Percentiles rank a stretch among this genome's conserved stretches.
These are phyloP conservation scores for Pythium biforme DNA, from an alignment of 352 stramenopile genomes.

Conservation along the genomic window DNA sequence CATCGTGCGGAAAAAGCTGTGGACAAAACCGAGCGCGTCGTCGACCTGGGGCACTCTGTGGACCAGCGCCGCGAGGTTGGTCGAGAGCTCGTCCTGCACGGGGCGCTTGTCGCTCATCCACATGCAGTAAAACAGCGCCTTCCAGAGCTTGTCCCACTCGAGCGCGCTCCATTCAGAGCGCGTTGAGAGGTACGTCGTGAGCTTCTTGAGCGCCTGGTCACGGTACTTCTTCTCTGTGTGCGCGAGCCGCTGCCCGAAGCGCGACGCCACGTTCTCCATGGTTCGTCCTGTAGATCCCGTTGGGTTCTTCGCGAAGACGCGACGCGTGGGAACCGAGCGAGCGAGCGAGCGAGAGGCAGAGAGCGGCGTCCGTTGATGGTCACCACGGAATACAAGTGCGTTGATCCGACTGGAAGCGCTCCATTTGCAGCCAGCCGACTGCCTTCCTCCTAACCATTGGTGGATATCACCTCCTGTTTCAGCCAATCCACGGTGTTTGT, in stretches of 20 bases:
- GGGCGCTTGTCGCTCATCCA: constrained; percentile 89
- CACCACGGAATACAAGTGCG: not conserved
- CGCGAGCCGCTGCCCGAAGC: constrained; percentile 82
- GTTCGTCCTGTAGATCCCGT: too few species aligned
- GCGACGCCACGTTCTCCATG: constrained; percentile 77
- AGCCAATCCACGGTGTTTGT: constrained; percentile 17
- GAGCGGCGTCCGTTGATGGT: constrained; percentile 1
- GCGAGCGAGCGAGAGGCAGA: not conserved
- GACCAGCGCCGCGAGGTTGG: constrained; percentile 58
- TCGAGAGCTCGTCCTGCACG: constrained; percentile 78
- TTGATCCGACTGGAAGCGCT: not conserved
- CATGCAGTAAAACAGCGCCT: constrained; percentile 89
- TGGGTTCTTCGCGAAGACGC: too few species aligned
- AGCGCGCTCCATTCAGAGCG: constrained; percentile 65
- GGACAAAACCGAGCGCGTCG: constrained; percentile 62
- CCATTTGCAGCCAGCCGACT: constrained; percentile 25
- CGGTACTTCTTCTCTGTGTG: constrained; percentile 88
- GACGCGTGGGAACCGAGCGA: not conserved
- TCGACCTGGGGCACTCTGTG: constrained; percentile 50
- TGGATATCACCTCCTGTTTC: not conserved
- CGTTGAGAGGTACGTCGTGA: constrained; percentile 70
- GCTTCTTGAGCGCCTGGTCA: constrained; percentile 79
- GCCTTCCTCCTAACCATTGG: constrained; percentile 15
- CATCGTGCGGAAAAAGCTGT: constrained; percentile 85
- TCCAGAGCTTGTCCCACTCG: constrained; percentile 89